A percentile compares a stretch with the other conserved stretches of the same genome.
Conservation (phyloP, 768 basidiomycete genomes). For the Hygrophoropsis aurantiaca region DNA sequence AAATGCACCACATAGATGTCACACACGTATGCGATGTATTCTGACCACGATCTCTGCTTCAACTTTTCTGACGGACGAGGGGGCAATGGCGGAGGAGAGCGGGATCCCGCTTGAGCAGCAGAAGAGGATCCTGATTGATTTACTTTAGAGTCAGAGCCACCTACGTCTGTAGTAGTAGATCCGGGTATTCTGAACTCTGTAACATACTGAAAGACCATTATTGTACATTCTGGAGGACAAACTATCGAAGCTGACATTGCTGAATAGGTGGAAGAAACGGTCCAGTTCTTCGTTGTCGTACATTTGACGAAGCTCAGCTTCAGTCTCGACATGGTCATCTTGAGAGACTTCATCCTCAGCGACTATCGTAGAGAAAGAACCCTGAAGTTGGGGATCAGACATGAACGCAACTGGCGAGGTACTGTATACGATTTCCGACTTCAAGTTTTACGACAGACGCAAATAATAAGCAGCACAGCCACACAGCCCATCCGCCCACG, state of each 20-base stretch:
- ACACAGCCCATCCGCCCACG: slow-evolving; percentile 13
- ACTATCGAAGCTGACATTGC: slow-evolving; percentile 42
- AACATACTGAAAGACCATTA: slow-evolving; percentile 45
- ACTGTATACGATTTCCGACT: too few species aligned
- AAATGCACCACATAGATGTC: slow-evolving; percentile 8
- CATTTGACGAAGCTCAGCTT: slow-evolving; percentile 53
- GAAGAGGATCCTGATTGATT: too few species aligned
- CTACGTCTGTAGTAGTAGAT: slow-evolving; percentile 23
- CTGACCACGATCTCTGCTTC: slow-evolving; percentile 19
- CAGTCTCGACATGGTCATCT: slow-evolving; percentile 22
- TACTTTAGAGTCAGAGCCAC: slow-evolving; percentile 20
- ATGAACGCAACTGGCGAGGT: too few species aligned
- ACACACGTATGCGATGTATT: slow-evolving; percentile 24
- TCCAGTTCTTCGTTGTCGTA: slow-evolving; percentile 68
- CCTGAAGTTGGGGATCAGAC: too few species aligned
- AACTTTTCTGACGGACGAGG: slow-evolving; percentile 7
- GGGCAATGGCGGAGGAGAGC: slow-evolving; percentile 1
- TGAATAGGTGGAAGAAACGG: slow-evolving; percentile 60
- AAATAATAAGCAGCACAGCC: too few species aligned
- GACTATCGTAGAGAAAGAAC: too few species aligned
- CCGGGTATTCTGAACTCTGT: slow-evolving; percentile 47
- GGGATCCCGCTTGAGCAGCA: slow-evolving; percentile 25
- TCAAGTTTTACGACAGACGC: too few species aligned
- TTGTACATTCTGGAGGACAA: not conserved
- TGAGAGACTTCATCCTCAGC: too few species aligned